Conservation (phyloP, 129 eudicot species). For the Helianthus tuberosus region DNA sequence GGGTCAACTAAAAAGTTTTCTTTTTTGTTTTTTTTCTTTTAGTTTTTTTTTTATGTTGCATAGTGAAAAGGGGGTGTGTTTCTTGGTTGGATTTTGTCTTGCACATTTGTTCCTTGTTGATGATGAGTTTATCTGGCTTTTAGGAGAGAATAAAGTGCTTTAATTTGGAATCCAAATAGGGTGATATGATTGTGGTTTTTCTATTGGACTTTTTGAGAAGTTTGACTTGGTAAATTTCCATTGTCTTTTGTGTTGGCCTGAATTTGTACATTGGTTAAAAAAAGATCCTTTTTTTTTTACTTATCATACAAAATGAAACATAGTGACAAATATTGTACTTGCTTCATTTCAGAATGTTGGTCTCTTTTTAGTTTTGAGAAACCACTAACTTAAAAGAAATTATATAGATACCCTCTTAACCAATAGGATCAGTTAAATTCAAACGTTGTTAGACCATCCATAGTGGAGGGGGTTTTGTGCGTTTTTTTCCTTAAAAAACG, state of each 20-base stretch:
- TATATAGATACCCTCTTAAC: not conserved
- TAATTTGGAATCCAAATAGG: constrained; percentile 18
- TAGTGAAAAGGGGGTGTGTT: constrained; percentile 35
- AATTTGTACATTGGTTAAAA: constrained; percentile 18
- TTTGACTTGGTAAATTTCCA: constrained; percentile 34
- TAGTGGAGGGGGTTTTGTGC: no score
- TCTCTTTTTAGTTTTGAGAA: constrained; percentile 3
- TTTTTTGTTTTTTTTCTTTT: constrained; percentile 3
- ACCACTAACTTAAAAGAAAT: no score
- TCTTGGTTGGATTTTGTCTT: constrained; percentile 32
- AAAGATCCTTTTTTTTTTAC: constrained; percentile 16
- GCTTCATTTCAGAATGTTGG: constrained; percentile 21
- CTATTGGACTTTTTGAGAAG: constrained; percentile 19
- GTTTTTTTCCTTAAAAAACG: no score
- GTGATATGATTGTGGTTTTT: constrained; percentile 28
- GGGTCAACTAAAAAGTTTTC: constrained; percentile 35
- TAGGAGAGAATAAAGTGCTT: constrained; percentile 33
- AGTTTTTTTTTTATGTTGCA: constrained; percentile 6
- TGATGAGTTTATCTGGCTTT: constrained; percentile 36
- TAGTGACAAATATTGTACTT: constrained; percentile 34
- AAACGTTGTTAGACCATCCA: no score
- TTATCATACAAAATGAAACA: constrained; percentile 26
- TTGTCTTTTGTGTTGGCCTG: constrained; percentile 36
- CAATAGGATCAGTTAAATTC: not conserved
- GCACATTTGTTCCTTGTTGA: constrained; percentile 38